phyloP scores from a whole-genome alignment of 495 filamentous ascomycete genomes.

The Cercophora sp. region DNA sequence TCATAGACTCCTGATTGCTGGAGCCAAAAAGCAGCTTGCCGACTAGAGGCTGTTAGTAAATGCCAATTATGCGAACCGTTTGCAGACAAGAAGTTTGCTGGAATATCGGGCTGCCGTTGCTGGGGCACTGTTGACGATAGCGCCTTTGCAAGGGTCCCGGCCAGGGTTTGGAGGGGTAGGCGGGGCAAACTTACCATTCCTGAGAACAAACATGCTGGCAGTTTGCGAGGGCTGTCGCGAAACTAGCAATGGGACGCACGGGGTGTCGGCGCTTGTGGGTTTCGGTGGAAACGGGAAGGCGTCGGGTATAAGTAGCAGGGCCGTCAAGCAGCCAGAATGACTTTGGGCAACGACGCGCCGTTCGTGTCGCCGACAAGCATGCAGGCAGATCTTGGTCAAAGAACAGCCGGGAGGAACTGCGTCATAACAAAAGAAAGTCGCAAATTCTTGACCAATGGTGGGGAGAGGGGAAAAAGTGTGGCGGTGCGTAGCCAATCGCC shows the following conservation, averaged over 20 bases:
- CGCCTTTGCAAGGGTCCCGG: background rate
- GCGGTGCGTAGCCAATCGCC: slow-evolving; percentile 22
- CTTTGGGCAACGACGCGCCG: slow-evolving; percentile 6
- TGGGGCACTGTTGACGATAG: background rate
- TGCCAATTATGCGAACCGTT: background rate
- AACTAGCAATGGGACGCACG: no score
- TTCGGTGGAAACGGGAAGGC: background rate
- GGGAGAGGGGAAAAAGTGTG: slow-evolving; percentile 14
- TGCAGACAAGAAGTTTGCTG: background rate
- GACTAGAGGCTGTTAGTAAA: slow-evolving; percentile 48
- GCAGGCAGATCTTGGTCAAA: slow-evolving; percentile 21
- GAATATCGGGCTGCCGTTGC: background rate
- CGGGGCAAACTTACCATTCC: slow-evolving; percentile 28
- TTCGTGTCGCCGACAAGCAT: slow-evolving; percentile 1
- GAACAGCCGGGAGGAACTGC: slow-evolving; percentile 19
- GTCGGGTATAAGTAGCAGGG: background rate
- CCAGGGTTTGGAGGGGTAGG: background rate
- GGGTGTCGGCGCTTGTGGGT: no score
- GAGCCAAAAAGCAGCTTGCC: slow-evolving; percentile 90
- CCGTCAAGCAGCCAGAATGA: background rate
- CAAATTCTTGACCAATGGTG: slow-evolving; percentile 19
- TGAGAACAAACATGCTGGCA: slow-evolving; percentile 28
- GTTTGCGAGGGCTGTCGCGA: no score
- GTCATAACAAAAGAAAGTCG: slow-evolving; percentile 27
- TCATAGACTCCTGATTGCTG: slow-evolving; percentile 84